Percentiles rank a stretch among this genome's conserved stretches.
These are phyloP conservation scores for Psilocybe mexicana DNA, from an alignment of 1,284 basidiomycete genomes.

Conservation along the genomic window DNA sequence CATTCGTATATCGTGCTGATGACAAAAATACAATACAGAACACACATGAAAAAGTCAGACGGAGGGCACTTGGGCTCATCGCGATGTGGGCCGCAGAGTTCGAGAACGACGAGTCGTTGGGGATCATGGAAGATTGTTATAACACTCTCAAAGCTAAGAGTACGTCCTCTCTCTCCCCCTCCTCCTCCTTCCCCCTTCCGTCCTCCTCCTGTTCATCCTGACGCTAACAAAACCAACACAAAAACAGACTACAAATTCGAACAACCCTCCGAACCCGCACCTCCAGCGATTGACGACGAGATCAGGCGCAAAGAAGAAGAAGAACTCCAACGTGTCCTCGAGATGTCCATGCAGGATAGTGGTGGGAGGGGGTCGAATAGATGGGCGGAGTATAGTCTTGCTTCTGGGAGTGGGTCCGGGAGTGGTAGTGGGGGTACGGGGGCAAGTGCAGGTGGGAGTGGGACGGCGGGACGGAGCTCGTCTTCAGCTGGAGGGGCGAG, in stretches of 20 bases:
- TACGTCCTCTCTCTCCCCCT: slow-evolving; percentile 36
- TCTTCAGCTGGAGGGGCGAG: slow-evolving; percentile 16
- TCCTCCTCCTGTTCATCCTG: too few relatives aligned
- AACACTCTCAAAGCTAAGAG: slow-evolving; percentile 83
- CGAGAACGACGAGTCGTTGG: slow-evolving; percentile 77
- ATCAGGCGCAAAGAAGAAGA: slow-evolving; percentile 85
- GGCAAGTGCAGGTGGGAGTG: slow-evolving; percentile 20
- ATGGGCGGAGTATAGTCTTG: slow-evolving; percentile 46
- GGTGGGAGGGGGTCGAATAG: slow-evolving; percentile 59
- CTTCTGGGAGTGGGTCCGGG: slow-evolving; percentile 34
- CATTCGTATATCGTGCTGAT: neutral
- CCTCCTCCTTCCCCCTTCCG: neutral
- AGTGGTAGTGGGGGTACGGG: slow-evolving; percentile 16
- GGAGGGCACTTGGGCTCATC: slow-evolving; percentile 73
- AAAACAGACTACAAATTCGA: slow-evolving; percentile 73
- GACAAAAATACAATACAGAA: slow-evolving; percentile 47
- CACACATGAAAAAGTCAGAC: slow-evolving; percentile 87
- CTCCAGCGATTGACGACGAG: slow-evolving; percentile 75
- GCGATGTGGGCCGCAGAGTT: slow-evolving; percentile 88
- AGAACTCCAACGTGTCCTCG: slow-evolving; percentile 87
- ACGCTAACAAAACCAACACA: too few relatives aligned
- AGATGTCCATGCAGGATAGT: slow-evolving; percentile 87
- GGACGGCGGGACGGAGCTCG: slow-evolving; percentile 22
- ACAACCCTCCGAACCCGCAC: slow-evolving; percentile 61
- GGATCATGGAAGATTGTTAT: slow-evolving; percentile 91